phyloP scores from a whole-genome alignment of 805 yeast species.

The Myxozyma vanderwaltii region DNA sequence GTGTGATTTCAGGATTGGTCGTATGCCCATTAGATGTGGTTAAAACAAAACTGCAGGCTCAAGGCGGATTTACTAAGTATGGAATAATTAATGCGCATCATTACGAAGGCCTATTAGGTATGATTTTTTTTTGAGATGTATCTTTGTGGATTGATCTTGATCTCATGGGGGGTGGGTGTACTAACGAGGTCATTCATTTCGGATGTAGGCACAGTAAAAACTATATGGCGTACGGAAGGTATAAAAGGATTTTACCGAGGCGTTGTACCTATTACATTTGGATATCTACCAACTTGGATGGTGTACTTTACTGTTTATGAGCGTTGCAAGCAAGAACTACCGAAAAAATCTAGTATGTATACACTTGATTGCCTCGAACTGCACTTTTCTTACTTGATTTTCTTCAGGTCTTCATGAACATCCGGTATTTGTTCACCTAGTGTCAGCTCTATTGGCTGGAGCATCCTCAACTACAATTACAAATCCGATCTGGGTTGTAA shows the following conservation, averaged over 20 bases:
- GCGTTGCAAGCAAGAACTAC: constrained; percentile 54
- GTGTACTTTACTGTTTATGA: constrained; percentile 92
- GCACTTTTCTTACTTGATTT: not conserved
- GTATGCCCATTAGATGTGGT: constrained; percentile 97
- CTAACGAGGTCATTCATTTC: not conserved
- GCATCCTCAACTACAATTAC: constrained; percentile 79
- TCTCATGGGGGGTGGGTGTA: too few relatives aligned
- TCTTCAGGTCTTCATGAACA: constrained; percentile 39
- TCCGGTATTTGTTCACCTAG: constrained; percentile 46
- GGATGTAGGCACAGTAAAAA: constrained; percentile 55
- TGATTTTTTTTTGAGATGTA: too few relatives aligned
- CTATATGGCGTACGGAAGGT: constrained; percentile 79
- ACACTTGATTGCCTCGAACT: not conserved
- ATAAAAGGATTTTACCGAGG: constrained; percentile 84
- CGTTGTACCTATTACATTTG: constrained; percentile 84
- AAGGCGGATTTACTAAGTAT: constrained; percentile 54
- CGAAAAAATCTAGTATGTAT: not conserved
- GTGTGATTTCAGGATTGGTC: constrained; percentile 80
- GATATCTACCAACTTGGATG: constrained; percentile 98
- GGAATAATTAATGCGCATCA: constrained; percentile 23
- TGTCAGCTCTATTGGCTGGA: constrained; percentile 84
- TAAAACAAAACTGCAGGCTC: constrained; percentile 92
- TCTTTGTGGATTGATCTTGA: too few relatives aligned
- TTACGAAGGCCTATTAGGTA: constrained; percentile 29
- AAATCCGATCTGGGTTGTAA: constrained; percentile 97